These are phyloP conservation scores for Talaromyces sp. DNA, from an alignment of 2,329 filamentous ascomycete genomes.

Conservation along the genomic window DNA sequence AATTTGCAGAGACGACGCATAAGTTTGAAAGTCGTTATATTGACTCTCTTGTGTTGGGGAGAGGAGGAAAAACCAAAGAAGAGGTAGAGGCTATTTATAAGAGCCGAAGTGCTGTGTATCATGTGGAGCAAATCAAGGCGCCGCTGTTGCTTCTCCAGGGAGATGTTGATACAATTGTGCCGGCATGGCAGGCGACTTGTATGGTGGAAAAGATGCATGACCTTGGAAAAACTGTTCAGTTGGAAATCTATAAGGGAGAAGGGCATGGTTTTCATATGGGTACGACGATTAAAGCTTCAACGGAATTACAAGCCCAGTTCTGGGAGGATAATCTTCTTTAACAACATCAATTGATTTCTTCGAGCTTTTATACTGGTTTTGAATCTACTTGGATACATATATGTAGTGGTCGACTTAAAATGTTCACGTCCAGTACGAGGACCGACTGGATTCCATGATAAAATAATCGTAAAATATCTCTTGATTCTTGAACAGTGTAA, in stretches of 20 bases:
- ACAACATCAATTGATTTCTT: neutral
- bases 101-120: constrained; percentile 47
- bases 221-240: neutral
- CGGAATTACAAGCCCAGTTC: neutral
- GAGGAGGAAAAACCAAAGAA: constrained; percentile 29
- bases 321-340: constrained; percentile 3
- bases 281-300: constrained; percentile 1
- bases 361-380: too few relatives aligned
- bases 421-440: too few relatives aligned
- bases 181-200: constrained; percentile 50
- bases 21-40: constrained; percentile 53
- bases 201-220: constrained; percentile 33
- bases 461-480: neutral
- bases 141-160: constrained; percentile 55
- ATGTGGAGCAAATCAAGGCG: constrained; percentile 44
- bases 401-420: too few relatives aligned
- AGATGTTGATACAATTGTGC: constrained; percentile 53
- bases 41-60: constrained; percentile 39
- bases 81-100: constrained; percentile 40
- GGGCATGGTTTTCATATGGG: constrained; percentile 8
- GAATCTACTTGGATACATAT: too few relatives aligned
- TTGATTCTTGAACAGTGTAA: neutral
- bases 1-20: constrained; percentile 47
- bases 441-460: neutral
- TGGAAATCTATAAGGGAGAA: constrained; percentile 3